Conservation (phyloP, 148 eudicot species). For the Camellia japonica region DNA sequence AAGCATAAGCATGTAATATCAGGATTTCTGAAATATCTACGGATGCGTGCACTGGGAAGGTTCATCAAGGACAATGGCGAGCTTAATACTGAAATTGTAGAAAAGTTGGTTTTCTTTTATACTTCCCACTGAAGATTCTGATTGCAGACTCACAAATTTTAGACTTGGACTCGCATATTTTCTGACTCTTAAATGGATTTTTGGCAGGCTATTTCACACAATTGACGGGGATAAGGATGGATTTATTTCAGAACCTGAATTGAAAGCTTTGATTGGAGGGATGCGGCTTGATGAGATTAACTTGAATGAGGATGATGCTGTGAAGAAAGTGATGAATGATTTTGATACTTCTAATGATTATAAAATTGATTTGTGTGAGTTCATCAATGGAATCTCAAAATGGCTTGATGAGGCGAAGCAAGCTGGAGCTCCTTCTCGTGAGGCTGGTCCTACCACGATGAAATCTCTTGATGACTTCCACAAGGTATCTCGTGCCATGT, state of each 20-base stretch:
- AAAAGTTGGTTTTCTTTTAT: conserved; percentile 19
- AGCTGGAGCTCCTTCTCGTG: conserved; percentile 14
- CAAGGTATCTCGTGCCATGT: conserved; percentile 20
- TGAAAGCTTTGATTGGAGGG: conserved; percentile 70
- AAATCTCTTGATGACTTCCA: conserved; percentile 29
- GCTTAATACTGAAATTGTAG: conserved; percentile 32
- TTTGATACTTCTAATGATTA: conserved; percentile 56
- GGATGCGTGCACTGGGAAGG: conserved; percentile 30
- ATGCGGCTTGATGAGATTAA: conserved; percentile 53
- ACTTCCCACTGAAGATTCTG: not conserved
- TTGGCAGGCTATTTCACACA: conserved; percentile 56
- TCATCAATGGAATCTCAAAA: conserved; percentile 52
- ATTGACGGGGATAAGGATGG: conserved; percentile 47
- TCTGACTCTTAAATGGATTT: conserved; percentile 8
- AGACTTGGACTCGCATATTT: not conserved
- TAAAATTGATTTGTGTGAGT: conserved; percentile 44
- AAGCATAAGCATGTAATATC: conserved; percentile 43
- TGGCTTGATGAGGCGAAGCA: conserved; percentile 50
- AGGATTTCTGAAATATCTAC: conserved; percentile 38
- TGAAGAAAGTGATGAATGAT: conserved; percentile 55
- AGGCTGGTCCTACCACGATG: conserved; percentile 19
- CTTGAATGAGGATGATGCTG: conserved; percentile 50
- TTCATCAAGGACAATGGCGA: conserved; percentile 34
- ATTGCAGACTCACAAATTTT: not conserved
- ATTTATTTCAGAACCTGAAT: conserved; percentile 52